Percentiles rank a stretch among this genome's conserved stretches.
Evolutionary conservation across 345 rosid species (phyloP).

Genomic region (Pugionium dolabratum): DNA sequence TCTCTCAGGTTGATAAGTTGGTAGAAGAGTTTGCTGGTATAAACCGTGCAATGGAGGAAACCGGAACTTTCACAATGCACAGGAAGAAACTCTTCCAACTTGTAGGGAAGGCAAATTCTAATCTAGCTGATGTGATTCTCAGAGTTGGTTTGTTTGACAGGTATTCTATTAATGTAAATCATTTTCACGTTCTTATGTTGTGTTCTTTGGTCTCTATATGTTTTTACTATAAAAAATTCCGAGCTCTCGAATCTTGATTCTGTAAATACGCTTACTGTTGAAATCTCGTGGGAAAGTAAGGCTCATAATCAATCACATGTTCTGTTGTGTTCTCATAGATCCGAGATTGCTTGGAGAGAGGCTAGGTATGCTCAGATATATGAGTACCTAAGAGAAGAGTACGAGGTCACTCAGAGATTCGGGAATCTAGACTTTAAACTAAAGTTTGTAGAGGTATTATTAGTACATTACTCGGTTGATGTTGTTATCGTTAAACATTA

Average conservation of each 20-base stretch:
- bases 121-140: constrained; percentile 87
- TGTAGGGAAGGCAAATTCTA: constrained; percentile 96
- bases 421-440: constrained; percentile 82
- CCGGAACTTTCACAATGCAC: constrained; percentile 94
- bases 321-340: constrained; percentile 49
- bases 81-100: constrained; percentile 84
- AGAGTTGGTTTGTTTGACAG: constrained; percentile 97
- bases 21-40: constrained; percentile 94
- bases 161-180: constrained; percentile 38
- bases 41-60: constrained; percentile 85
- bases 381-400: constrained; percentile 88
- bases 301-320: not conserved
- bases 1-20: constrained; percentile 75
- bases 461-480: not conserved
- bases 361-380: constrained; percentile 88
- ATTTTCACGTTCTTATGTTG: not conserved
- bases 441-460: constrained; percentile 79
- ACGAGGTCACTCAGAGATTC: constrained; percentile 85
- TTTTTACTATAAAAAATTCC: not conserved
- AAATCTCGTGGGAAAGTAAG: constrained; percentile 2
- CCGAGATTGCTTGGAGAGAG: constrained; percentile 96
- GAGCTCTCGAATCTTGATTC: constrained; percentile 15
- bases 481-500: not conserved
- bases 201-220: not conserved
- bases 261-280: constrained; percentile 1